Evolutionary conservation across 2,329 filamentous ascomycete species (phyloP), one percentile per base, ranked within the genome.

Genomic region (Cryphonectria naterciae): DNA sequence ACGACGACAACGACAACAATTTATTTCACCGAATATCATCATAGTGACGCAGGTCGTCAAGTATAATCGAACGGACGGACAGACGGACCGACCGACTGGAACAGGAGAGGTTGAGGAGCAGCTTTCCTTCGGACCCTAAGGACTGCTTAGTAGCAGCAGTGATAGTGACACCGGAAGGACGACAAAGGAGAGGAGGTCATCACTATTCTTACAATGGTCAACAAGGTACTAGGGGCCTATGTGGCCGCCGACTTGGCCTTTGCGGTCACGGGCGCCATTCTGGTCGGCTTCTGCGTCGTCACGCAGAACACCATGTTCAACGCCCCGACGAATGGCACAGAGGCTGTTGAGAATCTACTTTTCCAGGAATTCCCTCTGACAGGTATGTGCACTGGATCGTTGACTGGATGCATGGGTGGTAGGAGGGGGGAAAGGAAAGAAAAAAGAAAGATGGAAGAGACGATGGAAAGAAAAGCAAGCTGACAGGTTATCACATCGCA

Each of bases 261-360:
- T 78, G 82, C 86, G 74, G 76, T 81, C 69, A 85, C 86, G 72
- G 87, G 87, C 69, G 82, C 84, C 75, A 79, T 89, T 77, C 84
- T 87, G 77, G 79, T 89, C 72, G 86, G 82, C 70, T 89, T 89
- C 79, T 85, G 83, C 68, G 77, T 89, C 78, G 81, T 88, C 75
- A 85, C 86, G 74, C 80, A 81, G 75, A 84, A 83, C 72, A 79
- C 82, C 70, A 81, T 83, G 78, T 79, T 82, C 77, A 77, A 85
- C 73, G 65, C 74, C 17, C 81, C 86, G 43, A 77, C 75, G 4
- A 80, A 84, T 60, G 87, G 87, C 68, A 76, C 79, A 69, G 80
- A 86, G 70, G 86, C 85, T 39, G 85, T 85, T 41, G 82, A 84
- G 70, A 82, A 87, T 73, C 78, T 89, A 58, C 78, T 89, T 32